Base-by-base conservation (phyloP, 495 filamentous ascomycete genomes). In the Apiosordaria backusii region DNA sequence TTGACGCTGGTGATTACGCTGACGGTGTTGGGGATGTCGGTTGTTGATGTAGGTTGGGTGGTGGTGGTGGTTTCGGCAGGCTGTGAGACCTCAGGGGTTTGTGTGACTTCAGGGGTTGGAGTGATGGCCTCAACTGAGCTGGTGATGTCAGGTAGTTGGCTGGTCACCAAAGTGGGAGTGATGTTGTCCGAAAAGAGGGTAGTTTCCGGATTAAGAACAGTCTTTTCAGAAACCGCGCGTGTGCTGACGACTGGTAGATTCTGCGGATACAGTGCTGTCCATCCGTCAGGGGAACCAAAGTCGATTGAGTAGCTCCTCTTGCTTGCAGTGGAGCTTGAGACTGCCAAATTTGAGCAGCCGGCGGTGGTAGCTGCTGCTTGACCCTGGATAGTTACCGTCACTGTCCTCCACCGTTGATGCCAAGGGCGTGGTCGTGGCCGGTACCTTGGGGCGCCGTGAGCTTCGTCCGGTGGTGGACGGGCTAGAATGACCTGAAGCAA, bases 1-100 rank as follows among this genome's bases (percentile, higher is more conserved):
- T 52, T 65, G 15, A 71, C 19, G 52, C 66, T 70, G 23, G 74
- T 74, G 58, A 70, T 66, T 26, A 73, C 68, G 19, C 60, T 68
- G 62, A 68, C 70, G 1, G 66, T 70, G 35, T 18, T 45, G 35
- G 9, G 10, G 22, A 23, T 7, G n/a, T 15, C 52, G 21, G 52
- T 55, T 55, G 52, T 55, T 18, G 52, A 55, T 4, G n/a, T 55
- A 19, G n/a, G n/a, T 6, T 23, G 4, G 3, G 52, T 23, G 22
- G 3, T 55, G 52, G 9, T 23, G 10, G 52, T 55, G n/a, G 52
- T 9, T 19, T 15, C 7, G 18, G 52, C 52, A 2, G 52, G 9
- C 35, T 45, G 13, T 45, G 35, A 13, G 35, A 45, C 13, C 35
- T 45, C 35, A 45, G 35, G 35, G 35, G 35, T 45, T 13, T 7